Conservation (phyloP, 495 filamentous ascomycete species). For the Jackrogersella multiformis region DNA sequence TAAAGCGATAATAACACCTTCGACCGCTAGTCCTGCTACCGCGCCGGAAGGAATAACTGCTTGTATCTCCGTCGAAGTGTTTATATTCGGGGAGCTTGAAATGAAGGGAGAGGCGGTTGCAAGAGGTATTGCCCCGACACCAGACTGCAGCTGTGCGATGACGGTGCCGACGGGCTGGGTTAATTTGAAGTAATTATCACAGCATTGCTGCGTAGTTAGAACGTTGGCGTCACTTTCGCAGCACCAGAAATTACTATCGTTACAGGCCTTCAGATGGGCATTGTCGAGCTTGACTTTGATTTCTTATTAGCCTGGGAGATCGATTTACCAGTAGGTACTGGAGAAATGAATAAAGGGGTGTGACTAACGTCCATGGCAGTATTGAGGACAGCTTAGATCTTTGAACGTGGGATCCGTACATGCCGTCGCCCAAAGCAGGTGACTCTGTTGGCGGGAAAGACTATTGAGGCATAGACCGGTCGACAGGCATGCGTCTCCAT, state of each 20-base stretch:
- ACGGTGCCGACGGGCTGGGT: slow-evolving; percentile 31
- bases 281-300: slow-evolving; percentile 28
- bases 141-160: slow-evolving; percentile 32
- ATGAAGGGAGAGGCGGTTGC: slow-evolving; percentile 7
- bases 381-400: slow-evolving; percentile 46
- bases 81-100: neutral
- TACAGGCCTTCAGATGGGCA: slow-evolving; percentile 39
- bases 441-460: slow-evolving; percentile 38
- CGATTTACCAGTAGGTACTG: too few relatives aligned
- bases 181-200: slow-evolving; percentile 40
- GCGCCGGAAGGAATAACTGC: slow-evolving; percentile 15
- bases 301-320: neutral
- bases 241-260: slow-evolving; percentile 42
- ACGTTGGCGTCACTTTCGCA: slow-evolving; percentile 41
- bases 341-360: neutral
- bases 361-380: slow-evolving; percentile 41
- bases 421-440: slow-evolving; percentile 43
- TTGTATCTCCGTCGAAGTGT: neutral
- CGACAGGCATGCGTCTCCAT: slow-evolving; percentile 48
- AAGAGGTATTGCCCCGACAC: slow-evolving; percentile 15
- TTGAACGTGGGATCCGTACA: slow-evolving; percentile 46
- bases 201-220: slow-evolving; percentile 37
- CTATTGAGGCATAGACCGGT: slow-evolving; percentile 46
- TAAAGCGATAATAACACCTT: slow-evolving; percentile 15
- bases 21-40: slow-evolving; percentile 22